Base-by-base conservation (phyloP, 805 yeast genomes). In the Wickerhamiella australiensis region DNA sequence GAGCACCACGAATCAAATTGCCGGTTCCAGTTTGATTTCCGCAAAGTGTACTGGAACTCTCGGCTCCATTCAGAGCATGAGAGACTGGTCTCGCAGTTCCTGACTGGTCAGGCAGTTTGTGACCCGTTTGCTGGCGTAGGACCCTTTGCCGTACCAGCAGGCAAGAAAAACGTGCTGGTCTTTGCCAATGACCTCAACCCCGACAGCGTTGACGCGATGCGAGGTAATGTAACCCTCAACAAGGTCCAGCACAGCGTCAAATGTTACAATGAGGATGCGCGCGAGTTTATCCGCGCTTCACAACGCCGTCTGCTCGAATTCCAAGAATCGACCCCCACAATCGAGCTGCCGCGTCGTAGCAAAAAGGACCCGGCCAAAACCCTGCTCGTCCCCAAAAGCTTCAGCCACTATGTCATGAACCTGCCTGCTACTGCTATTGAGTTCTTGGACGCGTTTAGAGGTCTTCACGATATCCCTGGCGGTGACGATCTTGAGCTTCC, bases 121-220 rank as follows among this genome's bases (percentile, higher is more conserved):
- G 99, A 92, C 68, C 96, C 87, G 0, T 85, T 94, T 78, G 97
- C 96, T 0, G 99, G 99, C 43, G 97, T 92, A 1, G 99, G 99
- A 0, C 99, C 99, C 3, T 92, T 94, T 69, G 90, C 94, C 1
- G 78, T 92, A 1, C 99, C 99, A 0, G 95, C 96, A 0, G 97
- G 88, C 12, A 86, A 82, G 64, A 85, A 82, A 53, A 75, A 75
- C 13, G 82, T 80, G 9, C 63, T 88, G 47, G 94, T 85, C 0
- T 70, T 92, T 57, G 96, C 96, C 9, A 92, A 88, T 62, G 99
- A 92, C 64, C 70, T 92, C 62, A 92, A 92, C 60, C 97, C 96
- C 0, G 84, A 82, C 52, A 80, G 94, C 52, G 84, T 68, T 65
- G 76, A 77, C 55, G 82, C 83, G 59, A 72, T 92, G 67, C 63